Base-by-base conservation (phyloP, 2,329 filamentous ascomycete species). In the Aspergillus bombycis region DNA sequence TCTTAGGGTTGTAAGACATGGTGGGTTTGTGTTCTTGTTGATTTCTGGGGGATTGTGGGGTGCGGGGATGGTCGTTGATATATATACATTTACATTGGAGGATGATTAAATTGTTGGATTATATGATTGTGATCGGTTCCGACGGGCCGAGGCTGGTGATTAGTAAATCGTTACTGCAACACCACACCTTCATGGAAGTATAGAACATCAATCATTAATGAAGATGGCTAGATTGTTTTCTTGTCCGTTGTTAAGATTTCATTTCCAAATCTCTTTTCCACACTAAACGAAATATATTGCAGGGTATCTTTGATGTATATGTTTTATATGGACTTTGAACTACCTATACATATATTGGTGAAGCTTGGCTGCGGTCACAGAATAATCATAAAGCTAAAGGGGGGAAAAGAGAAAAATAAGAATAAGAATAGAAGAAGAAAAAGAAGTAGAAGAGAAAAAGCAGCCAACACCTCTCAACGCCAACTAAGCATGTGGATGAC, bases 1-100 rank as follows among this genome's bases (percentile, higher is more conserved):
- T 48, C 10, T 43, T 23, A 5, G 63, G 63, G 28, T 67, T 67
- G 14, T 56, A 28, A 5, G 63, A 60, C 65, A 67, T 67, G 30
- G 26, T 58, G 12, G 34, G 30, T 38, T 54, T 52, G 48, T 56
- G 28, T 9, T 38, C 1, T 32, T 38, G n/a, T 19, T 30, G n/a
- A 0, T 41, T 50, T 50, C 16, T 50, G 45, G 46, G 26, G 14
- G 1, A 16, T 57, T 14, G 26, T 28, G 16, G 23, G 21, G 36
- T 43, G 53, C 9, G 53, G 45, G n/a, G 43, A 26, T 12, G 28
- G n/a, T 34, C 30, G 41, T 28, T 50, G 26, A 28, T 50, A 36
- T 34, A 34, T 34, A 34, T 12, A 16, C 46, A 58, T 48, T 46
- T 55, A 19, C 26, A 9, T n/a, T 56, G 28, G 41, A 30, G 41